These are phyloP conservation scores for Stachybotrys chlorohalonatus DNA, from an alignment of 2,329 filamentous ascomycete genomes.

Conservation along the genomic window DNA sequence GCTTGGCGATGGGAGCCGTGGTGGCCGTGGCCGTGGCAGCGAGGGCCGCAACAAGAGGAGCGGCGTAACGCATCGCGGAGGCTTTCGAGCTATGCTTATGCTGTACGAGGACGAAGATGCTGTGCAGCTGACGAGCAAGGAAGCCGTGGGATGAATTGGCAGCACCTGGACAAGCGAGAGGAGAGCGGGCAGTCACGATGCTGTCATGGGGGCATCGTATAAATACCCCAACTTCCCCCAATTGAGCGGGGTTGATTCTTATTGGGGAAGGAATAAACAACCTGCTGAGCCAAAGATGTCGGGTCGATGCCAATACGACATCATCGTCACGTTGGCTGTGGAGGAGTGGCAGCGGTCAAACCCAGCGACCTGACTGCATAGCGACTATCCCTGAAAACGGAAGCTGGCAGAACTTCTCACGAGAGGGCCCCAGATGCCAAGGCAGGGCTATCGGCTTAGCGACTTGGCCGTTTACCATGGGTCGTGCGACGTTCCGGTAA, in stretches of 20 bases:
- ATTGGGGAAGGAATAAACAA: background rate
- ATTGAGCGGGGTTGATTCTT: too few relatives aligned
- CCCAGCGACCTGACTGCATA: background rate
- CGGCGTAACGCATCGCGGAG: conserved; percentile 8
- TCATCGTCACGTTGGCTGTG: too few relatives aligned
- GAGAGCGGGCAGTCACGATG: background rate
- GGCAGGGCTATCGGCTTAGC: background rate
- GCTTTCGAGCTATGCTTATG: background rate
- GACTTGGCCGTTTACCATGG: background rate
- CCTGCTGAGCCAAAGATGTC: too few relatives aligned
- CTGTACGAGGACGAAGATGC: background rate
- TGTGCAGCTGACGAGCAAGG: background rate
- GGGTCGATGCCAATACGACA: too few relatives aligned
- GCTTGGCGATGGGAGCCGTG: conserved; percentile 4
- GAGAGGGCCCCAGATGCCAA: background rate
- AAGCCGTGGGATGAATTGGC: background rate
- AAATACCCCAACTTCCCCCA: background rate
- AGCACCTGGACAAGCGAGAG: background rate
- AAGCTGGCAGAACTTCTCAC: background rate
- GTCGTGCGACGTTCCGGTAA: background rate
- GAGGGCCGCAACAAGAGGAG: conserved; percentile 9
- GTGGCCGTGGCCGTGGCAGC: conserved; percentile 7
- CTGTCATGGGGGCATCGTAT: background rate
- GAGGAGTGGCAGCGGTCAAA: background rate
- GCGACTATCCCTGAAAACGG: background rate